phyloP scores from a whole-genome alignment of 2,329 filamentous ascomycete genomes.

The Fusarium euwallaceae region DNA sequence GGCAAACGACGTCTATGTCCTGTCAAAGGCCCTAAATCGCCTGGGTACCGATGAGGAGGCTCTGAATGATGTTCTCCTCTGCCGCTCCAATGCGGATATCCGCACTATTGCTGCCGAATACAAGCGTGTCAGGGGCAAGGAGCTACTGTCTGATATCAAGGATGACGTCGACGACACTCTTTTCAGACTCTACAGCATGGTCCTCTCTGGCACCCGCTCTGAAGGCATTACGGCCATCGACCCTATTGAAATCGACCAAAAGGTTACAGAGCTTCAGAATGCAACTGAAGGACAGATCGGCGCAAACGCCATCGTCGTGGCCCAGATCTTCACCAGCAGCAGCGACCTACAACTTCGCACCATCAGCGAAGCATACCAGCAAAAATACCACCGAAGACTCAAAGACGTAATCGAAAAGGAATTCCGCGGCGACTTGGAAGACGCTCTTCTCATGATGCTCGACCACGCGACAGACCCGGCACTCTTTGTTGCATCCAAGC shows the following conservation, averaged over 20 bases:
- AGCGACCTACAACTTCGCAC: conserved; percentile 51
- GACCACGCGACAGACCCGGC: conserved; percentile 42
- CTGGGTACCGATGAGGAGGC: conserved; percentile 52
- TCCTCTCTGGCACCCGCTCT: conserved; percentile 44
- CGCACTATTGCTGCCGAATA: conserved; percentile 51
- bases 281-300: conserved; percentile 50
- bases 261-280: conserved; percentile 50
- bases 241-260: conserved; percentile 50
- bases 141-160: conserved; percentile 50
- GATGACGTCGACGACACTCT: conserved; percentile 49
- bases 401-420: conserved; percentile 53
- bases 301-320: conserved; percentile 48
- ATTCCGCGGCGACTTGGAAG: conserved; percentile 52
- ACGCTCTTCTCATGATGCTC: conserved; percentile 50
- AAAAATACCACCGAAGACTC: conserved; percentile 51
- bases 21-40: conserved; percentile 49
- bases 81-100: conserved; percentile 54
- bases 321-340: conserved; percentile 49
- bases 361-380: conserved; percentile 47
- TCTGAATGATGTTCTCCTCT: conserved; percentile 52
- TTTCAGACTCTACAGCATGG: conserved; percentile 52
- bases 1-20: conserved; percentile 48
- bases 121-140: conserved; percentile 43
- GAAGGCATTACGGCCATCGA: conserved; percentile 47
- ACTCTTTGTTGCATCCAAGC: conserved; percentile 41